These are phyloP conservation scores for Coemansia sp. DNA, from an alignment of 192 early-diverging fungal genomes.

Conservation along the genomic window DNA sequence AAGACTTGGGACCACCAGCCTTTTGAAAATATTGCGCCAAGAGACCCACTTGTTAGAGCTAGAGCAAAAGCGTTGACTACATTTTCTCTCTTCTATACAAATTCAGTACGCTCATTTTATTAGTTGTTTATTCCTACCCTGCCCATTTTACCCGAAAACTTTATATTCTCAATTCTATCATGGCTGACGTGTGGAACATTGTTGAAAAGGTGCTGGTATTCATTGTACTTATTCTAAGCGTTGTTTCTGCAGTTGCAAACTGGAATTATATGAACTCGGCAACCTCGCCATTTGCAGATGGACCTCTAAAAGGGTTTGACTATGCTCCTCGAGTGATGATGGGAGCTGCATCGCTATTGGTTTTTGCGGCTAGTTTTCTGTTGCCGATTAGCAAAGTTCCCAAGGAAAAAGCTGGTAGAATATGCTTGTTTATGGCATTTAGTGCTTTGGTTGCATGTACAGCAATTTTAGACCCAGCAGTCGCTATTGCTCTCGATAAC, in stretches of 20 bases:
- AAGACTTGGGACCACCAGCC: background rate
- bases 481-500: background rate
- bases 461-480: background rate
- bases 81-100: background rate
- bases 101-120: background rate
- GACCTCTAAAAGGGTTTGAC: background rate
- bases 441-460: background rate
- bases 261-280: background rate
- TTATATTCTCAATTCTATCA: background rate
- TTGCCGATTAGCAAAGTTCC: background rate
- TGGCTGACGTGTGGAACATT: background rate
- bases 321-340: background rate
- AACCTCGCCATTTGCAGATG: background rate
- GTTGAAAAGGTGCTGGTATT: background rate
- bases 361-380: background rate
- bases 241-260: background rate
- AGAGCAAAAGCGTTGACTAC: background rate
- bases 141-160: background rate
- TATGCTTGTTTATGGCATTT: background rate
- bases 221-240: background rate
- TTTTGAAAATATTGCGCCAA: too few species aligned
- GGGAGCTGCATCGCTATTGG: background rate
- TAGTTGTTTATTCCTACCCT: background rate
- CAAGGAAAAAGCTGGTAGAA: background rate
- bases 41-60: background rate